Percentiles rank a stretch among this genome's conserved stretches.
Evolutionary conservation across 495 filamentous ascomycete genomes (phyloP).

Genomic region (Lasiosphaeris hirsuta): DNA sequence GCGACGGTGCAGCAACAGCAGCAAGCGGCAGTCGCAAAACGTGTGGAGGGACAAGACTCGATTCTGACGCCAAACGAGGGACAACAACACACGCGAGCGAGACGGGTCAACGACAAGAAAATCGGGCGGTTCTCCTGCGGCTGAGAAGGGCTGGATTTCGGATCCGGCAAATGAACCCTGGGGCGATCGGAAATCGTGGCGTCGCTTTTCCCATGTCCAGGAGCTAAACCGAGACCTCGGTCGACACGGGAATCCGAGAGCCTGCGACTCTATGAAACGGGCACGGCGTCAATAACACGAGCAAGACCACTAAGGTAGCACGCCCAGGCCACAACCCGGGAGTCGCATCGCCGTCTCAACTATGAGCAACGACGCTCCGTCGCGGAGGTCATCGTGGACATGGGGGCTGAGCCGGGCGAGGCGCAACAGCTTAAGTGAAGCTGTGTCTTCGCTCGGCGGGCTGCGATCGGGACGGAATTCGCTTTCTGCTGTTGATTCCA

Average conservation of each 20-base stretch:
- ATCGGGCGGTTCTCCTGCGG: neutral
- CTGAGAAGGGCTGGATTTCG: neutral
- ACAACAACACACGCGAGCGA: neutral
- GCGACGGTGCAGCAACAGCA: no score
- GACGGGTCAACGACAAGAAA: neutral
- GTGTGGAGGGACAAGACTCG: no score
- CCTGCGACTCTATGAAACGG: no score
- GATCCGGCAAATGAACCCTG: slow-evolving; percentile 1
- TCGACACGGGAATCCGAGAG: no score
- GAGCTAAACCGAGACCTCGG: no score
- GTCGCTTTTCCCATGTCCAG: neutral
- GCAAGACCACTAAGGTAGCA: no score
- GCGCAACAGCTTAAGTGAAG: slow-evolving; percentile 8
- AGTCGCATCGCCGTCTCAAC: neutral
- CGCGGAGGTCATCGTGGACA: slow-evolving; percentile 10
- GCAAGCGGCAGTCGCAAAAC: no score
- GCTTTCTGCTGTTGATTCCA: slow-evolving; percentile 12
- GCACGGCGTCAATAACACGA: no score
- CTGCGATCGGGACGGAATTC: slow-evolving; percentile 13
- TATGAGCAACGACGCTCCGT: neutral
- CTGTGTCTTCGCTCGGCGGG: no score
- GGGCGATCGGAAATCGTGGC: neutral
- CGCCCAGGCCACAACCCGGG: no score
- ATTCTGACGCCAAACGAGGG: no score
- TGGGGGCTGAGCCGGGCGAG: slow-evolving; percentile 1